Percentiles rank a stretch among this genome's conserved stretches.
These are phyloP conservation scores for Tieghemostelium lacteum DNA, from an alignment of 78 protist genomes.

Conservation along the genomic window DNA sequence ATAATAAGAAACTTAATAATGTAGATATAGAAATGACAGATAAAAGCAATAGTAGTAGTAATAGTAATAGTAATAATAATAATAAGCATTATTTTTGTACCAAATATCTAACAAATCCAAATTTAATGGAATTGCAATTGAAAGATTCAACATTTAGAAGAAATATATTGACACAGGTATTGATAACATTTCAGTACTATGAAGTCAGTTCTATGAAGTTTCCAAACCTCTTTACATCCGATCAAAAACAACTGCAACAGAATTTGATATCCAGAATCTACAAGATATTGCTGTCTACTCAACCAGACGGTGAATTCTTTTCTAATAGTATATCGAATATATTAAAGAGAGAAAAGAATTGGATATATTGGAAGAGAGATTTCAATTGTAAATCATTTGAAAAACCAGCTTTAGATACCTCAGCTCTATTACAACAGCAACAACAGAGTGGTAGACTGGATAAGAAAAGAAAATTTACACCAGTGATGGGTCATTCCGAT, in stretches of 20 bases:
- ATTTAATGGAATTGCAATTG: constrained; percentile 53
- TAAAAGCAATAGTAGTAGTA: no score
- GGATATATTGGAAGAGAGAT: constrained; percentile 69
- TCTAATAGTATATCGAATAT: constrained; percentile 18
- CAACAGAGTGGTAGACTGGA: constrained; percentile 15
- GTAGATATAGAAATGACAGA: no score
- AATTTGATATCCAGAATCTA: constrained; percentile 16
- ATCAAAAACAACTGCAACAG: constrained; percentile 34
- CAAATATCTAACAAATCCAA: constrained; percentile 47
- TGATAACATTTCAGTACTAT: constrained; percentile 41
- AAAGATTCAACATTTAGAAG: constrained; percentile 69
- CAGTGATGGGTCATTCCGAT: constrained; percentile 43
- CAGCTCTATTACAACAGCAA: constrained; percentile 18
- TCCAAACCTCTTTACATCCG: constrained; percentile 22
- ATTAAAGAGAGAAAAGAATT: constrained; percentile 69
- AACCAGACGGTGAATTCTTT: constrained; percentile 61
- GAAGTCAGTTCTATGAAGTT: constrained; percentile 34
- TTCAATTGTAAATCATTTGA: constrained; percentile 52
- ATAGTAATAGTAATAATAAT: no score
- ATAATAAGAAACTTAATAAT: no score
- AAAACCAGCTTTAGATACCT: constrained; percentile 8
- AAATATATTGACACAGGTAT: constrained; percentile 57
- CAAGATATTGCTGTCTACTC: constrained; percentile 45
- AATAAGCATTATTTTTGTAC: constrained; percentile 69
- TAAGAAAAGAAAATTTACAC: background rate